phyloP scores from a whole-genome alignment of 2,329 filamentous ascomycete genomes.

The Ascochyta viciae-villosae region DNA sequence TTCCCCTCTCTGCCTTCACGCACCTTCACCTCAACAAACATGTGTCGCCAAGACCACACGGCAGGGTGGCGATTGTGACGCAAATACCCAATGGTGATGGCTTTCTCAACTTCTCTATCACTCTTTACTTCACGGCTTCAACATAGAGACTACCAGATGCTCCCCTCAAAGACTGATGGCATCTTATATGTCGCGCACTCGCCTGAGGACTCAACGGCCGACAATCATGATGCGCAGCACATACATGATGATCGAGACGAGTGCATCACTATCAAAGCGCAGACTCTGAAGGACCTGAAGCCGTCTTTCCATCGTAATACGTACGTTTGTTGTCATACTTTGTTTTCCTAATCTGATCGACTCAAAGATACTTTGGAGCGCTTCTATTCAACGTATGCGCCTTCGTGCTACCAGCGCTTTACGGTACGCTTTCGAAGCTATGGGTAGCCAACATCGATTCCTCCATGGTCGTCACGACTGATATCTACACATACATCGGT shows the following conservation, averaged over 20 bases:
- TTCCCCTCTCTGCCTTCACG: background rate
- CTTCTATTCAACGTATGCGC: constrained; percentile 68
- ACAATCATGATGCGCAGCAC: background rate
- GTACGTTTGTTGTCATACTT: background rate
- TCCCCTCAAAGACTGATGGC: constrained; percentile 21
- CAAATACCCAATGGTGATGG: background rate
- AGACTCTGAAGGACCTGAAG: background rate
- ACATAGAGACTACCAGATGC: constrained; percentile 23
- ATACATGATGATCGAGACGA: background rate
- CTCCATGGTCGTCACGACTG: constrained; percentile 67
- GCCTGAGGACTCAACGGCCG: background rate
- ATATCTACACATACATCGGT: constrained; percentile 73
- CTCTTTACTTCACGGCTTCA: background rate
- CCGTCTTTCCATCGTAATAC: constrained; percentile 5
- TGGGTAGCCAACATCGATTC: constrained; percentile 75
- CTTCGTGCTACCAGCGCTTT: constrained; percentile 71
- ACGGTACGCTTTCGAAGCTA: constrained; percentile 71
- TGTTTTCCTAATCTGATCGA: background rate
- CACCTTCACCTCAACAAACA: background rate
- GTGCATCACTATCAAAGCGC: background rate
- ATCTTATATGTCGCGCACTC: constrained; percentile 5
- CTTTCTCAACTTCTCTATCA: background rate
- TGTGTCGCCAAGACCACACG: background rate
- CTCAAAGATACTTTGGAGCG: constrained; percentile 59
- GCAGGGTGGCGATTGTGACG: background rate